Evolutionary conservation across 1,284 basidiomycete genomes (phyloP), one percentile per base, ranked within the genome.

Genomic region (Tylopilus sp.): DNA sequence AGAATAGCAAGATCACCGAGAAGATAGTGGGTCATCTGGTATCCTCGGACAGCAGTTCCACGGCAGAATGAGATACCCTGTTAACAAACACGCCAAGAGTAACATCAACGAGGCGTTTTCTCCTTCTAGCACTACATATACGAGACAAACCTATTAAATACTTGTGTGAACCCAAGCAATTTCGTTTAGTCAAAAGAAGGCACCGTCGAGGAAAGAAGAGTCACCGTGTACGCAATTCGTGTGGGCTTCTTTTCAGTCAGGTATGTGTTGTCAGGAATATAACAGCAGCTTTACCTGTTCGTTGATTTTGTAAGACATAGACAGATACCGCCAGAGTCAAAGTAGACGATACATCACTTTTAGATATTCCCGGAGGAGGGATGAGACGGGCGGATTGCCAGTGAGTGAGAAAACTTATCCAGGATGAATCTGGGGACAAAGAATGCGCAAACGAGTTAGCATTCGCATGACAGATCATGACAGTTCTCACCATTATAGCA

Each of bases 271-370:
- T 21, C n/a, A 10, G 13, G 25, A 23, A n/a, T 23, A 30, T 10
- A 10, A 11, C 19, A 44, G 16, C 43, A n/a, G n/a, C n/a, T n/a
- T 7, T 34, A 72, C 76, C 64, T 84, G 82, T 56, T 84, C 81
- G 39, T 81, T 70, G 63, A 82, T 83, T 66, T 77, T 81, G 61
- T 84, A 84, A 61, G 82, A 84, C 76, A 82, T 82, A 4, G 77
- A 77, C 35, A 84, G 77, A 77, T 36, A 84, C 75, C 49, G 82
- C 73, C 29, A 82, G 62, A 57, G 85, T 80, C 16, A 84, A 69
- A 52, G 76, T 79, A 0, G 81, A 81, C 6, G 80, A 77, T 6
- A 84, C 80, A 52, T 79, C 81, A 52, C 73, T 74, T 64, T 84
- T 79, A 52, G 76, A 78, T 81, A 84, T 82, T 37, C 82, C 82